Evolutionary conservation across 352 stramenopile genomes (phyloP).

Genomic region (Globisporangium camurandrum): DNA sequence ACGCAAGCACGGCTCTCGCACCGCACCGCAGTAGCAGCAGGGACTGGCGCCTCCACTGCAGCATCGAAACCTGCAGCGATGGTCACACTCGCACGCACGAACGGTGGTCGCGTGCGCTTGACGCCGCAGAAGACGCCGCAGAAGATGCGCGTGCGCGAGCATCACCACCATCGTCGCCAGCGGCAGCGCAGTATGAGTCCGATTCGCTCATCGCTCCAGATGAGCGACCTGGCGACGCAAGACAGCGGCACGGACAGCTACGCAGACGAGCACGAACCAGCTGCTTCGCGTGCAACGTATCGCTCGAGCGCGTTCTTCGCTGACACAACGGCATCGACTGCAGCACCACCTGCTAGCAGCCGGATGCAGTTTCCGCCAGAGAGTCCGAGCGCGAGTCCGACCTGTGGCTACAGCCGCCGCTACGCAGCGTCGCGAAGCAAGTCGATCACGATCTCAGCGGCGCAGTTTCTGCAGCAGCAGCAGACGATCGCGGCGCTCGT

Average conservation of each 20-base stretch:
- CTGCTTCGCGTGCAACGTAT: background rate
- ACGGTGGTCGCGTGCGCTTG: slow-evolving; percentile 16
- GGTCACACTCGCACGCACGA: slow-evolving; percentile 14
- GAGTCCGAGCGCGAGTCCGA: background rate
- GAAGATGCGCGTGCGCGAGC: slow-evolving; percentile 12
- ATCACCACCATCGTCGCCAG: slow-evolving; percentile 20
- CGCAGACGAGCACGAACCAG: background rate
- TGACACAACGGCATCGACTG: slow-evolving; percentile 4
- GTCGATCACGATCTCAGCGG: slow-evolving; percentile 54
- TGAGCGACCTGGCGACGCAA: slow-evolving; percentile 8
- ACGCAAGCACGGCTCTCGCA: background rate
- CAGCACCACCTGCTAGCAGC: background rate
- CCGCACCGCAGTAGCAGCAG: background rate
- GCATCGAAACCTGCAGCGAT: background rate
- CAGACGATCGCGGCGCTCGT: slow-evolving; percentile 78
- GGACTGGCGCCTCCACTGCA: background rate
- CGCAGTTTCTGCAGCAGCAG: slow-evolving; percentile 75
- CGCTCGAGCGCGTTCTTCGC: background rate
- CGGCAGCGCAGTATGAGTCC: slow-evolving; percentile 46
- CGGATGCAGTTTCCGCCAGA: background rate
- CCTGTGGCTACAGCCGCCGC: background rate
- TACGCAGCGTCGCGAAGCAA: slow-evolving; percentile 37
- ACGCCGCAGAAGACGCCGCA: slow-evolving; percentile 35
- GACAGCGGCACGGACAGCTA: slow-evolving; percentile 18
- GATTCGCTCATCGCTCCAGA: slow-evolving; percentile 14